Evolutionary conservation across 2,329 filamentous ascomycete genomes (phyloP).

Genomic region (Penicillium frequentans): DNA sequence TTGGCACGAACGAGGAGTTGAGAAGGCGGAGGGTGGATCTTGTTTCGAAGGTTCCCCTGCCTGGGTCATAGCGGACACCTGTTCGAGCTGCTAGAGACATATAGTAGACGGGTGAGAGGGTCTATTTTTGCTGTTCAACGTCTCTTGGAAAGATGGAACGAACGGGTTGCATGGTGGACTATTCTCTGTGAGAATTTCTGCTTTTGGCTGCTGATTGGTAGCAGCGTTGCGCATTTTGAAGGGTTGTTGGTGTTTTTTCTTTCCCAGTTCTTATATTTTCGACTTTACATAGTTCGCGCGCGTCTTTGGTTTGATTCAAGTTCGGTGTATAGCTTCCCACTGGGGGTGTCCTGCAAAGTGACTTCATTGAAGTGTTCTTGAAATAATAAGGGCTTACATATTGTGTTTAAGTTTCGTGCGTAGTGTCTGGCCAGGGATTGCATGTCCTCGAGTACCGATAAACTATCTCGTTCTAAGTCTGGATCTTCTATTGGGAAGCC

Average conservation of each 20-base stretch:
- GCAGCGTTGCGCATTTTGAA: background rate
- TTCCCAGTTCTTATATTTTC: background rate
- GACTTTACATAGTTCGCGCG: background rate
- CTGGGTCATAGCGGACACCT: background rate
- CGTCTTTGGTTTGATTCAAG: background rate
- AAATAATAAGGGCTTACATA: no score
- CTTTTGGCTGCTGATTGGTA: background rate
- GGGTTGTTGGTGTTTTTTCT: background rate
- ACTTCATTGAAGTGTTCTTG: no score
- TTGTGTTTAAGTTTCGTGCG: no score
- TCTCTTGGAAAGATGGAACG: background rate
- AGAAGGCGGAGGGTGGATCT: conserved; percentile 1
- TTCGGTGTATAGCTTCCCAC: background rate
- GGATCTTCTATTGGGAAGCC: no score
- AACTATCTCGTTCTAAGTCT: no score
- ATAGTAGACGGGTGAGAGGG: background rate
- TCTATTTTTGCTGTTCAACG: background rate
- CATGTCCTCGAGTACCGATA: no score
- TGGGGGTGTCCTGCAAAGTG: background rate
- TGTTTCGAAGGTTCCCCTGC: conserved; percentile 4
- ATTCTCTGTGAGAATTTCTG: background rate
- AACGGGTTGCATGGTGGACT: background rate
- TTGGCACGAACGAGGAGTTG: background rate
- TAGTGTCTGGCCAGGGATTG: no score
- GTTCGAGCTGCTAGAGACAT: background rate